Evolutionary conservation across 306 rosid species (phyloP), one percentile per base, ranked within the genome.

Genomic region (Dalbergia cochinchinensis): DNA sequence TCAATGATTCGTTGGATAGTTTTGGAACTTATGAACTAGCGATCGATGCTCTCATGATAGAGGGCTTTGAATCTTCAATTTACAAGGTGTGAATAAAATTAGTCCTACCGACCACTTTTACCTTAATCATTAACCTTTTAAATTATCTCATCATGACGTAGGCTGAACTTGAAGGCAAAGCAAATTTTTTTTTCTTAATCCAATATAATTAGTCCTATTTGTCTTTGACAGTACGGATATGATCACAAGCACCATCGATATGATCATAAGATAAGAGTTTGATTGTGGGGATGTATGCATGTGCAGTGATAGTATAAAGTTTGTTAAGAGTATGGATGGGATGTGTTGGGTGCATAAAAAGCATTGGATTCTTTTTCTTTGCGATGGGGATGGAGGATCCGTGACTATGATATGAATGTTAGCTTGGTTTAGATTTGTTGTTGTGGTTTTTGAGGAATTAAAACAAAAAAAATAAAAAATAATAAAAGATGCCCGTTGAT

Each of bases 291-390:
- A 65, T 64, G 63, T 45, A 57, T 33, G 77, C 72, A 76, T 64
- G 83, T 66, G 51, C 19, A 31, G 48, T 64, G 81, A 31, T 53
- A 44, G 7, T 7, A 37, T 58, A 75, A 82, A 76, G 76, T 45
- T 41, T 18, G 18, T n/a, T 41, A 26, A 37, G 66, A 80, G 77
- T 11, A 51, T 65, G 22, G 62, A 78, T 22, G 34, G n/a, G 55
- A 66, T 53, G 58, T 74, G 76, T 44, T 54, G 59, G 76, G 33
- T 19, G 31, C 20, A 51, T 45, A 45, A 78, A 81, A 83, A 78
- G 86, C 92, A 90, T 86, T 71, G 94, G 94, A 90, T 90, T 84
- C 90, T 84, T 53, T 54, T 53, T 50, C 47, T 47, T 59, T 20
- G 41, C 41, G 6, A 37, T 37, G 41, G 41, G 5, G 41, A 4